Base-by-base conservation (phyloP, 306 rosid genomes). In the Castanopsis chinensis region DNA sequence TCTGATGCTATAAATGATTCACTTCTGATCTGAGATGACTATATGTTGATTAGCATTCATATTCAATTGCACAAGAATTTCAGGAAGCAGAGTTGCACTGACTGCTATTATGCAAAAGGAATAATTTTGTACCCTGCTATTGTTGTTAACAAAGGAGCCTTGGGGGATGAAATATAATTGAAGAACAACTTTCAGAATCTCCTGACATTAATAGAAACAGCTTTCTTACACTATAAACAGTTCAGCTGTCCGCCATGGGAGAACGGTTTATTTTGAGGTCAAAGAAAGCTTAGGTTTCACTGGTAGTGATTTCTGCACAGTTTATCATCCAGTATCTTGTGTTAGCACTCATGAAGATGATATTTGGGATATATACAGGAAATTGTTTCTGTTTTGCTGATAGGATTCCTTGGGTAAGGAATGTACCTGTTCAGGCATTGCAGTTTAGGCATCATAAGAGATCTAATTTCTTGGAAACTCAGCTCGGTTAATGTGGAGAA, bases 121-220 rank as follows among this genome's bases (percentile, higher is more conserved):
- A 70, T 3, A 41, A 17, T 83, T 61, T 67, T 51, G 35, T 60
- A 25, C 51, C 63, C 76, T 81, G 69, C 60, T 78, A 58, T 65
- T 58, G 69, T 35, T 49, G 59, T 81, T 78, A 71, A 80, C 81
- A 87, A 79, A 55, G 76, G 81, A 30, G 56, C 78, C 63, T 63
- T 63, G 28, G 80, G 70, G 5, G 69, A 45, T 78, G 68, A 67
- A 56, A 28, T 68, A 28, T 17, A 15, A 52, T 27, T 27, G 25
- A 63, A 61, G 81, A 14, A 64, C 30, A 4, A 53, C 32, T 43
- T 20, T 43, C 43, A 35, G 51, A 27, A 6, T 59, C 27, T 41
- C 6, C 20, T 55, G 9, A 20, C 20, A 6, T 53, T 54, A 61
- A 23, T 30, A 28, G 78, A 79, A 74, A 14, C 54, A 52, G 58